Conservation (phyloP, 495 filamentous ascomycete species). For the Staphylotrichum tortipilum region DNA sequence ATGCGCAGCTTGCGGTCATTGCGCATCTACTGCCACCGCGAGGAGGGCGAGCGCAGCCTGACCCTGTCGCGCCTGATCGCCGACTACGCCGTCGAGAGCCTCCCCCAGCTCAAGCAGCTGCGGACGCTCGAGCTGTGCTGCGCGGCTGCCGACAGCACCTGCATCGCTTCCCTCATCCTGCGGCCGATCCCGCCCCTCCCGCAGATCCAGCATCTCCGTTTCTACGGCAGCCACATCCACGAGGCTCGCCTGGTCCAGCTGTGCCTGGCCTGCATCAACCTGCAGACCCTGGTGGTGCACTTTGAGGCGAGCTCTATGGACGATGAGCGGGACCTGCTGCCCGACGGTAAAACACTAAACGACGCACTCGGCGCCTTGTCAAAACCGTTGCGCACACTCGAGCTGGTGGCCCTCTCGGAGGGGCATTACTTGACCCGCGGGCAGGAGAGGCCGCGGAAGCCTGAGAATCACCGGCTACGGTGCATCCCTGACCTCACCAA, state of each 20-base stretch:
- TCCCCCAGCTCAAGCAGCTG: constrained; percentile 15
- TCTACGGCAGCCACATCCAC: constrained; percentile 27
- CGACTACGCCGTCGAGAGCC: constrained; percentile 17
- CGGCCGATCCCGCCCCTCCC: constrained; percentile 19
- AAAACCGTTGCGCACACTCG: constrained; percentile 16
- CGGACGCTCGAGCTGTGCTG: constrained; percentile 28
- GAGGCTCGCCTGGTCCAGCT: constrained; percentile 23
- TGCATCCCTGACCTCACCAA: constrained; percentile 22
- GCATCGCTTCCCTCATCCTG: constrained; percentile 4
- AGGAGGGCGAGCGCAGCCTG: constrained; percentile 17
- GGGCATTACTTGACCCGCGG: constrained; percentile 29
- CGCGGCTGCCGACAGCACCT: constrained; percentile 16
- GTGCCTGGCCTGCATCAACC: constrained; percentile 23
- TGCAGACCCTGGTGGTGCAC: constrained; percentile 24
- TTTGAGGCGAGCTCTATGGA: constrained; percentile 23
- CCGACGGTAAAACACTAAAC: constrained; percentile 24
- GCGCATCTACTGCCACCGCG: constrained; percentile 29
- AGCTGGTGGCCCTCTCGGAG: constrained; percentile 22
- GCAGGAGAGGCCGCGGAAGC: constrained; percentile 25
- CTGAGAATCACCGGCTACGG: constrained; percentile 26
- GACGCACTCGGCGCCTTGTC: constrained; percentile 20
- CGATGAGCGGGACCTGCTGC: constrained; percentile 22
- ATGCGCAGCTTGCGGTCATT: constrained; percentile 16
- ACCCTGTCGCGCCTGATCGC: constrained; percentile 20
- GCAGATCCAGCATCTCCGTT: constrained; percentile 22